Evolutionary conservation across 257 asterid genomes (phyloP), one percentile per base, ranked within the genome.

Genomic region (Linderniella brevidens): DNA sequence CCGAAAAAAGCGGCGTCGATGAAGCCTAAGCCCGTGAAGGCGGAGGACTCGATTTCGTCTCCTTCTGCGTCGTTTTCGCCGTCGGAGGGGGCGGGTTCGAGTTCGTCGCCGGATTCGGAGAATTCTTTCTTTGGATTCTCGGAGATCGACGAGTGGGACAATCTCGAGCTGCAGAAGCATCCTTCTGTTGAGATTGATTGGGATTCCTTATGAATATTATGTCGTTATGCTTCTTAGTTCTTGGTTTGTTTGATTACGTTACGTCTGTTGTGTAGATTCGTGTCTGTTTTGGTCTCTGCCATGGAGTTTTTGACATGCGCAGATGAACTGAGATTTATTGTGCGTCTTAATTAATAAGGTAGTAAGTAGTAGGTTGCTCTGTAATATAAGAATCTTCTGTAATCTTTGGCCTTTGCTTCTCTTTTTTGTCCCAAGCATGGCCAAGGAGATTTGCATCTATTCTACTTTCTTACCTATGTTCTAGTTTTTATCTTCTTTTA

Each of bases 151-250:
- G 74, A 58, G 12, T 68, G 39, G 3, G 71, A 63, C 5, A 58
- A 72, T 48, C 53, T 65, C 59, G 41, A 70, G 63, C 55, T 86
- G 83, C 64, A 63, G 9, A 78, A 86, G 74, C 70, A 9, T n/a
- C 96, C 96, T 1, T 86, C 96, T 0, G 81, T 81, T 64, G 96
- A 86, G 86, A 86, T 86, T 53, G 96, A 86, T 70, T 86, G 96
- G 96, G 88, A 76, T 17, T 56, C 96, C 58, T 55, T 84, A 51
- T 69, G 36, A 54, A 37, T 25, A 25, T 25, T 25, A 25, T 25
- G 3, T 2, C 32, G 6, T 25, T 6, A 25, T 25, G 32, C 4
- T 6, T 25, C 3, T 25, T 6, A 25, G 32, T 25, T 25, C 4
- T 25, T 25, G 6, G 32, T 25, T 25, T 25, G 32, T 25, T 25